These are phyloP conservation scores for Gymnopilus junonius DNA, from an alignment of 768 basidiomycete species.

Conservation along the genomic window DNA sequence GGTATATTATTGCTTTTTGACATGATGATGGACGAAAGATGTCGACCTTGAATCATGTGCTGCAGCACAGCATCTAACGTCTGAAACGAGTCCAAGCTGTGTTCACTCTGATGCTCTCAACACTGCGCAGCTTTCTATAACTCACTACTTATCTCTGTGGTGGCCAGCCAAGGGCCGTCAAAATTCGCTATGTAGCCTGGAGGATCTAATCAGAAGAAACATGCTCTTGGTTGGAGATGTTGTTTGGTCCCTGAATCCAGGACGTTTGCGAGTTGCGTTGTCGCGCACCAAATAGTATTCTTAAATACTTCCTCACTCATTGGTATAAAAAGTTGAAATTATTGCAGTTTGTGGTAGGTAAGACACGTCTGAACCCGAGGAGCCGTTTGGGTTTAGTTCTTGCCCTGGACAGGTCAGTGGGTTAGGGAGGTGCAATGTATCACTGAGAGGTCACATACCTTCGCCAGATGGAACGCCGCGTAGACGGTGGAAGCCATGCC, in stretches of 20 bases:
- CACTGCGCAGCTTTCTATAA: background rate
- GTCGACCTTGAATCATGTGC: background rate
- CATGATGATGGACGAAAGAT: background rate
- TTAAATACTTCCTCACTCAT: background rate
- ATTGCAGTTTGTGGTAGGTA: background rate
- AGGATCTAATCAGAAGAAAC: background rate
- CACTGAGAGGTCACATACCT: conserved; percentile 35
- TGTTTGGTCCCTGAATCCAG: too few species aligned
- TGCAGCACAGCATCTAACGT: background rate
- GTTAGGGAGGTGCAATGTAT: background rate
- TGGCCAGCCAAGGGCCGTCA: background rate
- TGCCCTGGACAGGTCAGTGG: conserved; percentile 24
- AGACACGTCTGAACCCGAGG: background rate
- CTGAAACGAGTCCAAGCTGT: conserved; percentile 3
- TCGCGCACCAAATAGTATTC: background rate
- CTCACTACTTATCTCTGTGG: background rate
- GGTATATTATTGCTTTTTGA: background rate
- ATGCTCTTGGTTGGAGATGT: background rate
- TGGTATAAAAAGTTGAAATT: background rate
- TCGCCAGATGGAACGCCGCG: conserved; percentile 51
- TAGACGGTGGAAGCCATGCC: conserved; percentile 59
- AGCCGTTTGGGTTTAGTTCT: conserved; percentile 5
- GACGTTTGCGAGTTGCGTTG: too few species aligned
- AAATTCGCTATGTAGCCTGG: background rate
- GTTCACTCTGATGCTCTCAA: background rate